Base-by-base conservation (phyloP, 345 rosid species). In the Pseudoturritis turrita region DNA sequence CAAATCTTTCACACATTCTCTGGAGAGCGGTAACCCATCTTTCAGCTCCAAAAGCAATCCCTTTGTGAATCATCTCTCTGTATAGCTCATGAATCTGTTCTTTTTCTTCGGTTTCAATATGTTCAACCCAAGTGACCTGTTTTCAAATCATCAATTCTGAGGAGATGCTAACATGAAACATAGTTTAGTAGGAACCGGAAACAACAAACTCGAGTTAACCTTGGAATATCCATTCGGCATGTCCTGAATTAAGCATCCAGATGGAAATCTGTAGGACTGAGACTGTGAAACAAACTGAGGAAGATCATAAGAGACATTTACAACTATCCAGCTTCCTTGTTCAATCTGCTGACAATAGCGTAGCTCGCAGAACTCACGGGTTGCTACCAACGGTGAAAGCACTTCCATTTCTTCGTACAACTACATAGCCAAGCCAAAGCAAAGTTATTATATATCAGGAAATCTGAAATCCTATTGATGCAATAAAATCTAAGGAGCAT, bases 231-330 rank as follows among this genome's bases (percentile, higher is more conserved):
- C 99, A 65, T 88, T 89, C 17, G 99, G 96, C 87, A 91, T 86
- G 83, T 91, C 96, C 73, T 95, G 96, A 77, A 95, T 91, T 84
- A 95, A 86, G 82, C 98, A 89, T 44, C 99, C 99, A 26, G 99
- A 95, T 52, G 98, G 99, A 71, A 83, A 91, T 78, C 85, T 83
- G 62, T 77, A 83, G 50, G 82, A 85, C 29, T 50, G 85, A 70
- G 78, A 82, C 21, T 86, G 90, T 26, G 94, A 80, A 70, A 84
- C 71, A 61, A 84, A 81, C 65, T 89, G 97, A 39, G 96, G 85
- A 71, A 86, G 80, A 60, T 95, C 91, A 60, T 89, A 88, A 1
- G 99, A 95, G 78, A 95, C 93, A 73, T 88, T 88, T 8, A 83
- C 94, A 43, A 91, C 80, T 0, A 90, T 87, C 99, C 97, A 95